Base-by-base conservation (phyloP, 352 stramenopile genomes). In the Salisapilia sapeloensis region DNA sequence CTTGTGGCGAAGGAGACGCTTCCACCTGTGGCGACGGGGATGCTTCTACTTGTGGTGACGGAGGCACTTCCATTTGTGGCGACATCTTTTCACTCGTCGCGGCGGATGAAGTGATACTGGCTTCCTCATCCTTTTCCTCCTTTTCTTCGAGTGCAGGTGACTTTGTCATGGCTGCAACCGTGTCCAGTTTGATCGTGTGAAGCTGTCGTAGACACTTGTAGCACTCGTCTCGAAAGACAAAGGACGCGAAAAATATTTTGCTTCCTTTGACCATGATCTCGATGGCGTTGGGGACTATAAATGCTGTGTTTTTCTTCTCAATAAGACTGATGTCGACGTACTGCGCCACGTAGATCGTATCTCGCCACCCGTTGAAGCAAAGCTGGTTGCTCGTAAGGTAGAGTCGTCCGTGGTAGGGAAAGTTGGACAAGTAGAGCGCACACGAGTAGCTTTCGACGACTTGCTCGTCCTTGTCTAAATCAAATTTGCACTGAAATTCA, bases 371-470 rank as follows among this genome's bases (percentile, higher is more conserved):
- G 4, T 48, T 67, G 37, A 90, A 90, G 48, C 71, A 86, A 33
- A 90, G 53, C 37, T 76, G 59, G 23, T 80, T 50, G 12, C 55
- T 50, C 1, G 71, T 87, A 19, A 90, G 38, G 40, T 86, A 90
- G 32, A 90, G 43, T 3, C 75, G 62, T 10, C 75, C 75, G 33
- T 90, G 71, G 24, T 69, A 77, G 7, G 70, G 75, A 30, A 90
- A 86, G 35, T 79, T 86, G 10, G 71, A 78, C 1, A 81, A 42
- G 34, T 69, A 86, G 14, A 86, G 39, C 6, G 75, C 75, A 30
- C 75, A 86, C 9, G 71, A 85, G 47, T 80, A 86, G 29, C 65
- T 90, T 37, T 82, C 71, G 6, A 90, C 65, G 4, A 90, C 63
- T 54, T 86, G 67, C 24, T 90, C 75, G 1, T 63, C 60, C 3